Conservation (phyloP, 108 stramenopile species). For the Craspedostauros australis region DNA sequence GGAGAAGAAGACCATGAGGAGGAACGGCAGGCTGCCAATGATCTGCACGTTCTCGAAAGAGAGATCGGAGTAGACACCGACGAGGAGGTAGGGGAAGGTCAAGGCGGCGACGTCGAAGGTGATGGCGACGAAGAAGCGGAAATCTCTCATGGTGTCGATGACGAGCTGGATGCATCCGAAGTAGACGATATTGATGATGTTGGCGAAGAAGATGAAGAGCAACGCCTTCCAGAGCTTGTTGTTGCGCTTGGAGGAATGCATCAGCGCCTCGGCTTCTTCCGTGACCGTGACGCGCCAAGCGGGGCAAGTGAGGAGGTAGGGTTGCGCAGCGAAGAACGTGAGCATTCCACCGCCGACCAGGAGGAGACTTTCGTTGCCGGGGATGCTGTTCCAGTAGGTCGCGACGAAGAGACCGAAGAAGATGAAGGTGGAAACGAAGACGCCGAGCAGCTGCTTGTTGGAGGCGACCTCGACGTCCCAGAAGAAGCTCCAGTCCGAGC, state of each 20-base stretch:
- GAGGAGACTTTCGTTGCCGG: constrained; percentile 34
- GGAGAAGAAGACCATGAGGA: constrained; percentile 66
- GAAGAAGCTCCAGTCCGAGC: constrained; percentile 55
- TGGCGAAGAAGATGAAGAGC: constrained; percentile 26
- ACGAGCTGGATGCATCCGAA: constrained; percentile 27
- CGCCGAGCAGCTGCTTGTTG: constrained; percentile 30
- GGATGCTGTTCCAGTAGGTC: constrained; percentile 45
- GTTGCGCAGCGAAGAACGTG: constrained; percentile 51
- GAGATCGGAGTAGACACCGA: constrained; percentile 47
- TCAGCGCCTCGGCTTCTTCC: constrained; percentile 58
- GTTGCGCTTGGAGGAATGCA: constrained; percentile 48
- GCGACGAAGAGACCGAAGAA: constrained; percentile 37
- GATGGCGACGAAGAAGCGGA: constrained; percentile 39
- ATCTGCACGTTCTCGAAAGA: constrained; percentile 51
- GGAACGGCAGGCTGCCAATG: constrained; percentile 48
- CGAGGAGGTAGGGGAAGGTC: constrained; percentile 42
- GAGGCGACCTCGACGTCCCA: constrained; percentile 41
- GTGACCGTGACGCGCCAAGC: constrained; percentile 59
- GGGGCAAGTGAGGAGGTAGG: constrained; percentile 46
- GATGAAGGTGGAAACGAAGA: constrained; percentile 39
- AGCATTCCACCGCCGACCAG: constrained; percentile 47
- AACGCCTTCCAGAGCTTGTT: constrained; percentile 46
- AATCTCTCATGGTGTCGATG: constrained; percentile 18
- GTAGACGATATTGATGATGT: constrained; percentile 29
- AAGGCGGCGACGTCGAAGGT: constrained; percentile 41